Base-by-base conservation (phyloP, 805 yeast genomes). In the Diddensiella caesifluorescens region DNA sequence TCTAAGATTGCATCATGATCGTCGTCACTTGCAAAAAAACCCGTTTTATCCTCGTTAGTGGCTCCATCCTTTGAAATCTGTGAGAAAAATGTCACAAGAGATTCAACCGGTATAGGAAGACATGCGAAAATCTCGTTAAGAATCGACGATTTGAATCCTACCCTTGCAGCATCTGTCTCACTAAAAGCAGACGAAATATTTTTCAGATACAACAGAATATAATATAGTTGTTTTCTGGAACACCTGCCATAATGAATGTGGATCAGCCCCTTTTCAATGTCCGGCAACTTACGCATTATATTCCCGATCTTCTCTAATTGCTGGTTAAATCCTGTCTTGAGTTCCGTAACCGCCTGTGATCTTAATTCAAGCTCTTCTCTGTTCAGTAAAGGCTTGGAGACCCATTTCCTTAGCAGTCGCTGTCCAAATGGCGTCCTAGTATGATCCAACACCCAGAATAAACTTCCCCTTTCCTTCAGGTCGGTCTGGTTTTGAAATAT, bases 361-460 rank as follows among this genome's bases (percentile, higher is more conserved):
- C 98, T 69, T n/a, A 69, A 68, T 42, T 73, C 69, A 2, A 92
- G 82, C 5, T 63, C 63, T 1, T 63, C 68, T 22, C 68, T 64
- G 32, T 77, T 69, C 0, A 75, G 61, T 18, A 89, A 67, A 1
- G 98, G 98, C 46, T 71, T 68, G 1, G 77, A 68, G 0, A 89
- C 63, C 98, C 98, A 92, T 28, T 73, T 65, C 22, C 70, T 68
- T 10, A 92, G 59, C 45, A 76, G 52, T 41, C 95, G 62, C 34
- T 69, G 72, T 0, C 98, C 98, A 60, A 81, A 82, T 22, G 72
- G 68, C 0, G 97, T 85, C 25, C 76, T 64, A 0, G 97, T 85
- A 50, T 83, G 88, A 57, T 90, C 83, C 46, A 92, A 52, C 2
- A 86, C 65, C 88, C 94, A 85, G 12, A 84, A 58, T 10, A 90